A percentile compares a stretch with the other conserved stretches of the same genome.
Evolutionary conservation across 257 asterid genomes (phyloP).

Genomic region (Misopates orontium): DNA sequence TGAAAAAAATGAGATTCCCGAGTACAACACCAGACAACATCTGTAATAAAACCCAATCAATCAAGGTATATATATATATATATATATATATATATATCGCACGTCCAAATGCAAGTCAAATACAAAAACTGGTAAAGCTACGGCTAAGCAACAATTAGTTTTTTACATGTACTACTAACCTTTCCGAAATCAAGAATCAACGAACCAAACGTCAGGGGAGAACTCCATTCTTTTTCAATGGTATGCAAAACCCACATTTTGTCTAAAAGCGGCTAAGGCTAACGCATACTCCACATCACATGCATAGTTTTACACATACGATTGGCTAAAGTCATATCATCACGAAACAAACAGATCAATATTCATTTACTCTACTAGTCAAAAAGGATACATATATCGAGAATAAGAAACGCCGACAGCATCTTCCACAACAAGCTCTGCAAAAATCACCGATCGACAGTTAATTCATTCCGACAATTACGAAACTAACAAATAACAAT

Average conservation of each 20-base stretch:
- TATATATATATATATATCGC: too few relatives aligned
- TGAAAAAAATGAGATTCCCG: slow-evolving; percentile 54
- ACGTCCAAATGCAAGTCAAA: neutral
- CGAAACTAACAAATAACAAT: slow-evolving; percentile 1
- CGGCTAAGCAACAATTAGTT: neutral
- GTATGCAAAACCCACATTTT: slow-evolving; percentile 50
- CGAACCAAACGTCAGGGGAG: slow-evolving; percentile 37
- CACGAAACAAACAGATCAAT: neutral
- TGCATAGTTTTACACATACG: neutral
- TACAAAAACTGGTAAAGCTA: neutral
- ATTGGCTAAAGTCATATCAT: neutral
- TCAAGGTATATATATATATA: slow-evolving; percentile 27
- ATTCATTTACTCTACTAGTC: neutral
- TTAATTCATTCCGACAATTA: neutral
- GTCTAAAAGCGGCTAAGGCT: slow-evolving; percentile 61
- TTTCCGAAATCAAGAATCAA: slow-evolving; percentile 42
- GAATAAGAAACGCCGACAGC: slow-evolving; percentile 39
- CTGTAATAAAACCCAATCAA: slow-evolving; percentile 37
- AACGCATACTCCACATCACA: slow-evolving; percentile 15
- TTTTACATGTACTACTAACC: slow-evolving; percentile 38
- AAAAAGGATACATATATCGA: slow-evolving; percentile 86
- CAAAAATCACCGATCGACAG: slow-evolving; percentile 26
- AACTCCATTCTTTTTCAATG: slow-evolving; percentile 39
- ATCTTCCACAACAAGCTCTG: slow-evolving; percentile 74
- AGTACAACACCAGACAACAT: slow-evolving; percentile 50